phyloP scores from a whole-genome alignment of 106 monocot species.

The Allium cepa region DNA sequence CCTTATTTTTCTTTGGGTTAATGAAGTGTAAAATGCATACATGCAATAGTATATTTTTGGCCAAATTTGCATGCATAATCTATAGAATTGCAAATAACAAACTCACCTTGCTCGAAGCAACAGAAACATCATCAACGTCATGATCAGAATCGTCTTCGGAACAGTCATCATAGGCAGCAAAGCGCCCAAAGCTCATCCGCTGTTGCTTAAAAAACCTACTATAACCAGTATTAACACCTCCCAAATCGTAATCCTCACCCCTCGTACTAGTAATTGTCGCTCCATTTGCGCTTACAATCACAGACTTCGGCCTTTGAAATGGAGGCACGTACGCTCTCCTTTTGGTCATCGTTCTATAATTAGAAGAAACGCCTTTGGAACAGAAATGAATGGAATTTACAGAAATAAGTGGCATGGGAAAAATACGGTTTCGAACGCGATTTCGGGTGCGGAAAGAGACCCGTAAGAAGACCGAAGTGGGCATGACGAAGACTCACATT shows the following conservation, averaged over 20 bases:
- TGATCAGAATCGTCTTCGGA: slow-evolving; percentile 62
- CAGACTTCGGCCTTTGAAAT: slow-evolving; percentile 60
- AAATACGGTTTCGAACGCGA: slow-evolving; percentile 2
- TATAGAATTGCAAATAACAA: not conserved
- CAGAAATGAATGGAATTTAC: not conserved
- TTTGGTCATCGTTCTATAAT: slow-evolving; percentile 9
- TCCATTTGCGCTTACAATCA: slow-evolving; percentile 58
- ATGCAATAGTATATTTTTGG: not conserved
- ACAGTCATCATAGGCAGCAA: slow-evolving; percentile 38
- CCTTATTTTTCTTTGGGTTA: not conserved
- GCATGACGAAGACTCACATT: slow-evolving; percentile 26
- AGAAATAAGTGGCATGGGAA: slow-evolving; percentile 21
- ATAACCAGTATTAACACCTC: slow-evolving; percentile 9
- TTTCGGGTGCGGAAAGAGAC: slow-evolving; percentile 22
- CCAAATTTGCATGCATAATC: not conserved
- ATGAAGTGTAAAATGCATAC: not conserved
- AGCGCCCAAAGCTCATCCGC: slow-evolving; percentile 28
- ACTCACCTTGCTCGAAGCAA: slow-evolving; percentile 28
- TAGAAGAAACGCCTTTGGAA: slow-evolving; percentile 4
- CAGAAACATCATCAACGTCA: slow-evolving; percentile 19
- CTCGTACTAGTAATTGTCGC: slow-evolving; percentile 12
- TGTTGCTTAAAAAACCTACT: slow-evolving; percentile 15
- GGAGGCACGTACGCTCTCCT: slow-evolving; percentile 52
- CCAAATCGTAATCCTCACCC: slow-evolving; percentile 21
- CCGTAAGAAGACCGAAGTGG: slow-evolving; percentile 32